Evolutionary conservation across 2,329 filamentous ascomycete species (phyloP).

Genomic region (Ceratocystis alfenasii): DNA sequence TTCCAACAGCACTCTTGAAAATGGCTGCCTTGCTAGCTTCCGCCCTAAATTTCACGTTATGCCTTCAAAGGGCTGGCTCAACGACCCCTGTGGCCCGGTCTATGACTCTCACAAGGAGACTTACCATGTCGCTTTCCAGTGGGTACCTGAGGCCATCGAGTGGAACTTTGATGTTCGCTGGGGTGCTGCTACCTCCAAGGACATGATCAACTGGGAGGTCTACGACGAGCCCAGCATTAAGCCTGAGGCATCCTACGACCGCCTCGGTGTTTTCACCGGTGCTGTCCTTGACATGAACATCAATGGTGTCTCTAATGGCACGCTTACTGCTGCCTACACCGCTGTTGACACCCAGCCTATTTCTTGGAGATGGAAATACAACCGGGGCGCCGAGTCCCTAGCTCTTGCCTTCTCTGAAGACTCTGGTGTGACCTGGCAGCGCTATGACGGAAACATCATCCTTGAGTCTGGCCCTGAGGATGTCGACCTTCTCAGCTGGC

Average conservation of each 20-base stretch:
- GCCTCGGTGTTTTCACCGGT: slow-evolving; percentile 36
- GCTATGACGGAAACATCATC: slow-evolving; percentile 25
- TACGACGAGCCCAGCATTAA: slow-evolving; percentile 22
- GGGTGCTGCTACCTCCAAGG: slow-evolving; percentile 32
- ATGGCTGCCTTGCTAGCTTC: slow-evolving; percentile 17
- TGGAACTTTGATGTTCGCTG: slow-evolving; percentile 26
- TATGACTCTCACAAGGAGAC: slow-evolving; percentile 34
- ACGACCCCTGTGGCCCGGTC: slow-evolving; percentile 37
- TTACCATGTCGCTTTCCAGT: slow-evolving; percentile 36
- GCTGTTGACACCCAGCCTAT: slow-evolving; percentile 36
- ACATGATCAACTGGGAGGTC: slow-evolving; percentile 30
- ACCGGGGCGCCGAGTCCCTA: slow-evolving; percentile 36
- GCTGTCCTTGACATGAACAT: slow-evolving; percentile 35
- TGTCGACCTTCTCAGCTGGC: slow-evolving; percentile 25
- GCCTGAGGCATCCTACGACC: slow-evolving; percentile 32
- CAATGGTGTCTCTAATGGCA: slow-evolving; percentile 27
- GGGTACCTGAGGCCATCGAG: slow-evolving; percentile 23
- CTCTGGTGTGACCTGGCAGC: slow-evolving; percentile 25
- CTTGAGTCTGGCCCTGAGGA: slow-evolving; percentile 23
- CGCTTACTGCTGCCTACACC: slow-evolving; percentile 36
- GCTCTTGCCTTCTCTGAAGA: slow-evolving; percentile 34
- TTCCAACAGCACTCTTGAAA: slow-evolving; percentile 15
- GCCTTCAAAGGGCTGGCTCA: slow-evolving; percentile 32
- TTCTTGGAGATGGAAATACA: slow-evolving; percentile 36
- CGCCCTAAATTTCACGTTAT: slow-evolving; percentile 33